Evolutionary conservation across 345 rosid genomes (phyloP).

Genomic region (Salix caprea): DNA sequence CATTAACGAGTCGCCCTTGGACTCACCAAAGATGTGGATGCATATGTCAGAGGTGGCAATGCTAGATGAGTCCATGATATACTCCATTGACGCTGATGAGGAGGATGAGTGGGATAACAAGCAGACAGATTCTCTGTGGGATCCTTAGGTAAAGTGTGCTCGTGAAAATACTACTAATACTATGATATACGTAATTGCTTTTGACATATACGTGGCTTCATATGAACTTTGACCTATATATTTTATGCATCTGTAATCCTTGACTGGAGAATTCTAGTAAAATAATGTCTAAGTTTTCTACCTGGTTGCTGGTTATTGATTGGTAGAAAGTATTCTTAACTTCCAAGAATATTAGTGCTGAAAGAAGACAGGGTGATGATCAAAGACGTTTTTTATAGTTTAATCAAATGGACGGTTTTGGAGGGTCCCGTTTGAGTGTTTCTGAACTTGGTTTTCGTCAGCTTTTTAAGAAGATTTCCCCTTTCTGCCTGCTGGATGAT

Average conservation of each 20-base stretch:
- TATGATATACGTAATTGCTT: background rate
- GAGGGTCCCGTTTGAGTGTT: background rate
- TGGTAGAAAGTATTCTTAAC: too few species aligned
- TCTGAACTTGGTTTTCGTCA: background rate
- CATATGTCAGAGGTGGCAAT: constrained; percentile 9
- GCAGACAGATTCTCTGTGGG: constrained; percentile 25
- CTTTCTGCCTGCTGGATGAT: background rate
- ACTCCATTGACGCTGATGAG: background rate
- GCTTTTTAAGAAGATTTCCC: background rate
- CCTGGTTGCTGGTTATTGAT: background rate
- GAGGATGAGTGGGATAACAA: constrained; percentile 3
- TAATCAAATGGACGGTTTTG: background rate
- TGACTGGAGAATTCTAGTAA: background rate
- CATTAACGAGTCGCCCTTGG: constrained; percentile 69
- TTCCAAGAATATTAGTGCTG: background rate
- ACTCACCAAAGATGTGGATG: constrained; percentile 54
- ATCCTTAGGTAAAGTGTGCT: background rate
- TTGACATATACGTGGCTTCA: too few species aligned
- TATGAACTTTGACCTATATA: background rate
- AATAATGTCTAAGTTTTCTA: background rate
- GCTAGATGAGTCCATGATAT: constrained; percentile 5
- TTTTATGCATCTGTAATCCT: background rate
- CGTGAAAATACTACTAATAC: background rate
- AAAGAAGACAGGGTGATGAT: too few species aligned
- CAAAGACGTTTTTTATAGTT: background rate